Evolutionary conservation across 2,329 filamentous ascomycete species (phyloP).

Genomic region (Colletotrichum sidae): DNA sequence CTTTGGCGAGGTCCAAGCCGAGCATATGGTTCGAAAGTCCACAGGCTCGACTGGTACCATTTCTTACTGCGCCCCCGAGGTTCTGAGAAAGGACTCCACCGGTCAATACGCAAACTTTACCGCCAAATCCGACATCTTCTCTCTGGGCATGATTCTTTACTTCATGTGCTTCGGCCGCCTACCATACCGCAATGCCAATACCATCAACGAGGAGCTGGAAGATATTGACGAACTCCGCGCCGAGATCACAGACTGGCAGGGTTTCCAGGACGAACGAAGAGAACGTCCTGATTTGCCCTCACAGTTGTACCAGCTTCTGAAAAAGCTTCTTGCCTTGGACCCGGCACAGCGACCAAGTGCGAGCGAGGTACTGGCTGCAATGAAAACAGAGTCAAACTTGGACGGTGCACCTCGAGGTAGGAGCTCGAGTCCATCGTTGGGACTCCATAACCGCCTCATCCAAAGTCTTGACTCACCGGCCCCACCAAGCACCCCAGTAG

Average conservation of each 20-base stretch:
- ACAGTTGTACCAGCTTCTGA: slow-evolving; percentile 86
- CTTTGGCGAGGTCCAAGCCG: slow-evolving; percentile 94
- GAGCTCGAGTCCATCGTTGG: slow-evolving; percentile 50
- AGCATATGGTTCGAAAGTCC: slow-evolving; percentile 84
- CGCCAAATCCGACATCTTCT: slow-evolving; percentile 98
- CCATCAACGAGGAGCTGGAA: slow-evolving; percentile 90
- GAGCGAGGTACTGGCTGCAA: slow-evolving; percentile 83
- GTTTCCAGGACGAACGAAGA: slow-evolving; percentile 82
- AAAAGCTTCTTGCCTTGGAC: slow-evolving; percentile 81
- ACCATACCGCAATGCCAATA: slow-evolving; percentile 86
- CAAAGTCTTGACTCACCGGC: slow-evolving; percentile 68
- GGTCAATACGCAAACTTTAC: slow-evolving; percentile 93
- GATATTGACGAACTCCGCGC: slow-evolving; percentile 86
- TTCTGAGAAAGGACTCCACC: slow-evolving; percentile 75
- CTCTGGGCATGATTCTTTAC: slow-evolving; percentile 96
- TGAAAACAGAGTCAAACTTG: slow-evolving; percentile 73
- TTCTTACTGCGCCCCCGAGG: slow-evolving; percentile 96
- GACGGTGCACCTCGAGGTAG: slow-evolving; percentile 53
- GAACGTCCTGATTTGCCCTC: slow-evolving; percentile 85
- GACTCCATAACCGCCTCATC: slow-evolving; percentile 59
- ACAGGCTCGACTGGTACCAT: slow-evolving; percentile 96
- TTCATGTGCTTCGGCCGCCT: slow-evolving; percentile 96
- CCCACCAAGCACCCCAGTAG: slow-evolving; percentile 60
- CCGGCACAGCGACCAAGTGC: slow-evolving; percentile 84
- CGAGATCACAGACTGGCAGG: slow-evolving; percentile 89